phyloP scores from a whole-genome alignment of 805 yeast genomes.

The Zygotorulaspora florentina region DNA sequence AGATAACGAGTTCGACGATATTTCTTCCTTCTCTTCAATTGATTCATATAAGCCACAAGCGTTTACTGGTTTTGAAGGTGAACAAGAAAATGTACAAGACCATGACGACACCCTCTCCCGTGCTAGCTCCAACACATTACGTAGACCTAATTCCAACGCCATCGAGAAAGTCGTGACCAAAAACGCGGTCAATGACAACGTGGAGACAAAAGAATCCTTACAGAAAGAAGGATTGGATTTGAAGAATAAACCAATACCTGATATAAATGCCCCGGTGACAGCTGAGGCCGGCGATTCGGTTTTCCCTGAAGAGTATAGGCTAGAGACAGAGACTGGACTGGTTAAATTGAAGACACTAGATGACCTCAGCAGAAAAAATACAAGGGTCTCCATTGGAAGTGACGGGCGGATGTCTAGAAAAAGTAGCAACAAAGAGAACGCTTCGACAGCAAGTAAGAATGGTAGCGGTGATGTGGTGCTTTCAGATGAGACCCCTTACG shows the following conservation, averaged over 20 bases:
- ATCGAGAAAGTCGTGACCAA: slow-evolving; percentile 23
- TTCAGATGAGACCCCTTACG: slow-evolving; percentile 4
- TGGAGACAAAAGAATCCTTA: slow-evolving; percentile 27
- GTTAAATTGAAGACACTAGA: slow-evolving; percentile 56
- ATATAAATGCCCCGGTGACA: slow-evolving; percentile 22
- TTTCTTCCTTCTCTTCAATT: slow-evolving; percentile 28
- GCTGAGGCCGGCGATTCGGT: slow-evolving; percentile 19
- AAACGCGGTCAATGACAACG: slow-evolving; percentile 22
- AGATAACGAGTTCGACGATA: slow-evolving; percentile 24
- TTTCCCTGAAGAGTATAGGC: slow-evolving; percentile 64
- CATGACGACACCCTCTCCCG: slow-evolving; percentile 7
- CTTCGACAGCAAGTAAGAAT: slow-evolving; percentile 3
- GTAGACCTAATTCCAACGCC: slow-evolving; percentile 14
- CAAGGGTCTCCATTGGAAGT: slow-evolving; percentile 15
- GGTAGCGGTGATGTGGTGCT: slow-evolving; percentile 1
- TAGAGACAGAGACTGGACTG: slow-evolving; percentile 64
- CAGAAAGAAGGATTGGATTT: slow-evolving; percentile 15
- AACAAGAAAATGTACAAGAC: not conserved
- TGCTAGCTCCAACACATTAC: slow-evolving; percentile 17
- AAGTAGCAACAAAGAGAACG: not conserved
- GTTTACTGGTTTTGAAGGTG: slow-evolving; percentile 15
- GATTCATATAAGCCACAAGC: slow-evolving; percentile 29
- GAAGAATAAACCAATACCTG: slow-evolving; percentile 16
- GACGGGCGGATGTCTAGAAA: slow-evolving; percentile 4
- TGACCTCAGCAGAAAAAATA: slow-evolving; percentile 44